Evolutionary conservation across 352 stramenopile species (phyloP).

Genomic region (Phytophthora sp.): DNA sequence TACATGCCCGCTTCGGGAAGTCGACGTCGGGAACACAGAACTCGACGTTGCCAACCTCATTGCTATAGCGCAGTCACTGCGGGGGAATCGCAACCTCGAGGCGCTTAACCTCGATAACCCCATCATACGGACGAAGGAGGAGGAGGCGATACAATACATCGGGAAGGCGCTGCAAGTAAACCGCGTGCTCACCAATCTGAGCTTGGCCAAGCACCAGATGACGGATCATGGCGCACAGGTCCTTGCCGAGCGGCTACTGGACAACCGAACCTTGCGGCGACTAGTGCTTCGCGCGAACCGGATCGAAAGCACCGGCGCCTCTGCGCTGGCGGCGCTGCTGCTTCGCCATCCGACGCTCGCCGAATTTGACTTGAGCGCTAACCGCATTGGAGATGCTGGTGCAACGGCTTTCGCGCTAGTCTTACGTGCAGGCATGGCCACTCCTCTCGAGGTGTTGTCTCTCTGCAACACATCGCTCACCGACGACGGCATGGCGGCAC

Average conservation of each 20-base stretch:
- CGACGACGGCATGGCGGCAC: conserved; percentile 48
- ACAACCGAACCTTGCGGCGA: conserved; percentile 64
- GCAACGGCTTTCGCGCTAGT: conserved; percentile 62
- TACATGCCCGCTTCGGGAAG: conserved; percentile 44
- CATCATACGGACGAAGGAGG: conserved; percentile 59
- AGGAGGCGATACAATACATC: conserved; percentile 74
- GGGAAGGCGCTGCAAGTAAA: conserved; percentile 84
- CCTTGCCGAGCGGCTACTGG: conserved; percentile 68
- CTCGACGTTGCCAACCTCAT: conserved; percentile 72
- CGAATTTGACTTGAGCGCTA: conserved; percentile 70
- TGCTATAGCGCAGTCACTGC: conserved; percentile 60
- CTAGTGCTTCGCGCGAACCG: conserved; percentile 68
- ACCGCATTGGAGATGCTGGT: conserved; percentile 66
- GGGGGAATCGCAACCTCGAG: conserved; percentile 42
- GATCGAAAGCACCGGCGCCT: conserved; percentile 66
- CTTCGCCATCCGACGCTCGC: conserved; percentile 51
- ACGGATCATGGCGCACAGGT: conserved; percentile 73
- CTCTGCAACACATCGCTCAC: conserved; percentile 69
- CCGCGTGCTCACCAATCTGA: conserved; percentile 54
- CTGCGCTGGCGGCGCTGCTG: conserved; percentile 60
- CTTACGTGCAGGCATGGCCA: conserved; percentile 43
- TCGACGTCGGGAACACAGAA: conserved; percentile 64
- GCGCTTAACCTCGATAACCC: conserved; percentile 71
- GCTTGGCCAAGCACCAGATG: conserved; percentile 75
- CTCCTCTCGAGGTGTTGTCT: conserved; percentile 48